Evolutionary conservation across 768 basidiomycete species (phyloP).

Genomic region (Lentinula edodes): DNA sequence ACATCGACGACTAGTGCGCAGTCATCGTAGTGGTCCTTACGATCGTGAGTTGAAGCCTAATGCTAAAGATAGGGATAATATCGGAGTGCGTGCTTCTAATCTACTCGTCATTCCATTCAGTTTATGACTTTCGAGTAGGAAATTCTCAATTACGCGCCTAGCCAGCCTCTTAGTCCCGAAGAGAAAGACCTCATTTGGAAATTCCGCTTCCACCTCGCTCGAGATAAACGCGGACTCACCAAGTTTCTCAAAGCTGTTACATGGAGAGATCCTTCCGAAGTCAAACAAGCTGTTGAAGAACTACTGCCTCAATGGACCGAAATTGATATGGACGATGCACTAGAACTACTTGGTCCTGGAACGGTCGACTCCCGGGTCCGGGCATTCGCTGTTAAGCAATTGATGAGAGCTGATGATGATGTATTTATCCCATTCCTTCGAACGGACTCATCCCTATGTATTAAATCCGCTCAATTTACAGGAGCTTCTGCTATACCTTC

Average conservation of each 20-base stretch:
- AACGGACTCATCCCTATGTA: neutral
- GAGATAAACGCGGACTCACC: conserved; percentile 90
- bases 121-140: conserved; percentile 39
- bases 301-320: conserved; percentile 95
- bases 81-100: conserved; percentile 54
- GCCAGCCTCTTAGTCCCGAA: conserved; percentile 76
- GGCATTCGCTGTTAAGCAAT: conserved; percentile 89
- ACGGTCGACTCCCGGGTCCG: conserved; percentile 89
- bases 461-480: conserved; percentile 22
- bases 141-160: conserved; percentile 89
- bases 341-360: conserved; percentile 88
- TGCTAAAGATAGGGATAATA: conserved; percentile 89
- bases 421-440: conserved; percentile 34
- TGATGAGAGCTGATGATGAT: conserved; percentile 91
- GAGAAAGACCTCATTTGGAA: conserved; percentile 99
- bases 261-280: conserved; percentile 94
- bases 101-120: neutral
- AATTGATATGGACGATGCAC: conserved; percentile 93
- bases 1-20: conserved; percentile 88
- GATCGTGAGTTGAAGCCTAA: conserved; percentile 96
- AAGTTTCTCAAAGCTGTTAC: conserved; percentile 98
- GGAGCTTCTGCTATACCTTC: conserved; percentile 88
- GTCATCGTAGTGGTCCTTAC: conserved; percentile 91
- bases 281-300: conserved; percentile 97
- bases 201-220: conserved; percentile 93